Evolutionary conservation across 2,329 filamentous ascomycete genomes (phyloP), one percentile per base, ranked within the genome.

Genomic region (Ophiosphaerella korrae): DNA sequence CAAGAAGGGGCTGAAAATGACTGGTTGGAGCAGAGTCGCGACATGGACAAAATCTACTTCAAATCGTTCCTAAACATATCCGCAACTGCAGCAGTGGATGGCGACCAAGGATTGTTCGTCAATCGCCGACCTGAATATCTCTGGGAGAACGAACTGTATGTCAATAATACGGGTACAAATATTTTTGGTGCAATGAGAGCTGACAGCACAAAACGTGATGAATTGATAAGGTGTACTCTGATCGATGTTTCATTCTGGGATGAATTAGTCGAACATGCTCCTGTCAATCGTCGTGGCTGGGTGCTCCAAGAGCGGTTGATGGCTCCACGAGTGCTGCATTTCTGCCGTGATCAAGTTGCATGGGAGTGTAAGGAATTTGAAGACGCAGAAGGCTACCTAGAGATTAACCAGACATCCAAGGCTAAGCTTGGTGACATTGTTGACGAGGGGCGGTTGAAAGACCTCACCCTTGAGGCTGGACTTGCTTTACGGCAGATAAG

Each of bases 291-390:
- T n/a, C 32, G 63, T n/a, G 64, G 46, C 2, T 68, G 64, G 64
- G 60, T 63, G 0, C 39, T 64, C 0, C 64, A 68, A 37, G 64
- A 68, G 32, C 45, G 64, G 2, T 37, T 68, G 2, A 26, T 68
- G 35, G 43, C 58, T 7, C 58, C 58, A 1, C 48, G 64, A 6
- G 53, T 68, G 0, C 1, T 67, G 0, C 59, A 67, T n/a, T 68
- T 65, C 34, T 58, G 57, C 29, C 29, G 37, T 3, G 34, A 58
- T 14, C 56, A 64, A 34, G 29, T 67, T 5, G 55, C 46, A 0
- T 67, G 64, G 64, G 63, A 68, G 18, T 67, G 64, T 7, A 31
- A 21, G 9, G 39, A 55, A 18, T 54, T 51, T 2, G 18, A 53
- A 9, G 36, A 29, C 7, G 39, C 51, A 3, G 60, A 64, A 29